phyloP scores from a whole-genome alignment of 177 flowering plant species.

The Vitis hybrid region DNA sequence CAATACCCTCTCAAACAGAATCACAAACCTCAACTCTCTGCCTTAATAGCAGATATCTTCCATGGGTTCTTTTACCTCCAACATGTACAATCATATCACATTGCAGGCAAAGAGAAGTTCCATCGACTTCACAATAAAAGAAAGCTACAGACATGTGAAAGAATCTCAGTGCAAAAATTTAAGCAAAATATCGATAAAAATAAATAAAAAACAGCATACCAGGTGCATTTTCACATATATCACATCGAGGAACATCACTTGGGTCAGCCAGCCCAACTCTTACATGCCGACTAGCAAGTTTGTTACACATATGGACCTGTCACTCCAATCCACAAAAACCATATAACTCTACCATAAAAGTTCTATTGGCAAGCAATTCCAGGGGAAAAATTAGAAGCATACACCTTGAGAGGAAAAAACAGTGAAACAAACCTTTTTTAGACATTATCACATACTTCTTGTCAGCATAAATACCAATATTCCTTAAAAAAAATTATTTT shows the following conservation, averaged over 20 bases:
- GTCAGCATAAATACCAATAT: too few relatives aligned
- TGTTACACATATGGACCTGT: constrained; percentile 80
- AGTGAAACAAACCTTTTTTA: too few relatives aligned
- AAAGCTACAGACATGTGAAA: constrained; percentile 40
- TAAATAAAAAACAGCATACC: constrained; percentile 30
- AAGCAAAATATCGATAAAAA: neutral
- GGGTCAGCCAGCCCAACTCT: constrained; percentile 69
- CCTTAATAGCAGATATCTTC: constrained; percentile 78
- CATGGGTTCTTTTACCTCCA: constrained; percentile 95
- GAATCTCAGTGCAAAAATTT: too few relatives aligned
- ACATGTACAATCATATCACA: constrained; percentile 89
- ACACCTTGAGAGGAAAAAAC: neutral
- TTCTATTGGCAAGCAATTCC: neutral
- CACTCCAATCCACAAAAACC: constrained; percentile 16
- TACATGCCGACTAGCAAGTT: constrained; percentile 72
- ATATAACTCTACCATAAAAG: constrained; percentile 3
- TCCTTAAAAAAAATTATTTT: too few relatives aligned
- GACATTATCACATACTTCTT: too few relatives aligned
- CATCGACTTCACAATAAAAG: constrained; percentile 70
- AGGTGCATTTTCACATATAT: constrained; percentile 76
- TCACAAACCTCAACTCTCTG: constrained; percentile 88
- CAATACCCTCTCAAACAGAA: constrained; percentile 4
- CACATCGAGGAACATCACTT: constrained; percentile 60
- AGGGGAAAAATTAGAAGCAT: too few relatives aligned
- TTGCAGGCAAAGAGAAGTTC: constrained; percentile 64